phyloP scores from a whole-genome alignment of 2,329 filamentous ascomycete species.

The Phyllosticta citriasiana region DNA sequence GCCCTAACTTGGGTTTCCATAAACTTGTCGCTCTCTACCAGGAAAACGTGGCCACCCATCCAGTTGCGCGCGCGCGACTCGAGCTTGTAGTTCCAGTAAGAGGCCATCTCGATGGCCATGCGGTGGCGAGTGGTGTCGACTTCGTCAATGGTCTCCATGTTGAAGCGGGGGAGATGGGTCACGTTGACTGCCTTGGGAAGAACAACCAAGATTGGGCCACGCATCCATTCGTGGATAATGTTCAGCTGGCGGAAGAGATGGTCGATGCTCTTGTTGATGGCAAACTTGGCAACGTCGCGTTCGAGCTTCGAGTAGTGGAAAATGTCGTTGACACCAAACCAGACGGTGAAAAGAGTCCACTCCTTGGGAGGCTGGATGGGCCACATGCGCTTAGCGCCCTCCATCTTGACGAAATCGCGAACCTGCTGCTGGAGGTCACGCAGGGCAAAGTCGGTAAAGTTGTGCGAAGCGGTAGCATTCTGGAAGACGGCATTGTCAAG shows the following conservation, averaged over 20 bases:
- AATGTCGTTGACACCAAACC: slow-evolving; percentile 28
- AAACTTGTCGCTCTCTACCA: slow-evolving; percentile 25
- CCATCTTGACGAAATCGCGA: slow-evolving; percentile 11
- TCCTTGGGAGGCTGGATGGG: slow-evolving; percentile 14
- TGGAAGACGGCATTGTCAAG: slow-evolving; percentile 11
- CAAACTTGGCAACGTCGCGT: slow-evolving; percentile 19
- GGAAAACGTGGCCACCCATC: slow-evolving; percentile 22
- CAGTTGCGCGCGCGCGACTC: slow-evolving; percentile 20
- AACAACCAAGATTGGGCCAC: slow-evolving; percentile 18
- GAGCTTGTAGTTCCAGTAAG: slow-evolving; percentile 28
- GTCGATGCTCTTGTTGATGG: slow-evolving; percentile 25
- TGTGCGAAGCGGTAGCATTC: slow-evolving; percentile 10
- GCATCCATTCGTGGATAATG: slow-evolving; percentile 21
- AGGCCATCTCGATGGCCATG: slow-evolving; percentile 22
- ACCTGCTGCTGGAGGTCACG: slow-evolving; percentile 11
- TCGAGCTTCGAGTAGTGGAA: slow-evolving; percentile 24
- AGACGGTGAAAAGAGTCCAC: slow-evolving; percentile 27
- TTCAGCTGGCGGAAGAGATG: slow-evolving; percentile 26
- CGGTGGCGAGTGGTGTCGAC: slow-evolving; percentile 23
- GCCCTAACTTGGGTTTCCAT: slow-evolving; percentile 24
- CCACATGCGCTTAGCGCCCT: slow-evolving; percentile 10
- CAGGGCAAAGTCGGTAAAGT: slow-evolving; percentile 12
- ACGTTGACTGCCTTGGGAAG: slow-evolving; percentile 25
- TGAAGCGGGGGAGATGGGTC: slow-evolving; percentile 26
- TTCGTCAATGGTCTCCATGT: slow-evolving; percentile 12